Evolutionary conservation across 441 rosid species (phyloP).

Genomic region (Arabidopsis hybrid): DNA sequence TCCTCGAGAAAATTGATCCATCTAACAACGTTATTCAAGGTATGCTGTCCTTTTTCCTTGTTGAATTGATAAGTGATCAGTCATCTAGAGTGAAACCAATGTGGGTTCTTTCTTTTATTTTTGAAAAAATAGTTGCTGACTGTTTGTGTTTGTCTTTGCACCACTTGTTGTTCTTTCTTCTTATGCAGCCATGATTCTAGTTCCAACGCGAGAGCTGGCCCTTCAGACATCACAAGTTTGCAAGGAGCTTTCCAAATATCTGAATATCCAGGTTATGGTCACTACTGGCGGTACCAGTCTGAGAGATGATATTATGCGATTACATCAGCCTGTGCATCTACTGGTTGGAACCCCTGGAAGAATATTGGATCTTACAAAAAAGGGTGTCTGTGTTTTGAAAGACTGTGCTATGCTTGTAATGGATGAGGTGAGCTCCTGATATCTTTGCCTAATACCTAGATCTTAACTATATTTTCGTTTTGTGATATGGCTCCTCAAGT

Average conservation of each 20-base stretch:
- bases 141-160: conserved; percentile 21
- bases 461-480: conserved; percentile 6
- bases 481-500: conserved; percentile 27
- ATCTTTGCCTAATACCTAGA: conserved; percentile 6
- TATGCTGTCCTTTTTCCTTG: conserved; percentile 26
- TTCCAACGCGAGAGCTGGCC: conserved; percentile 90
- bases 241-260: conserved; percentile 88
- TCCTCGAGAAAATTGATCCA: conserved; percentile 88
- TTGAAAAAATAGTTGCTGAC: background rate
- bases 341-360: conserved; percentile 97
- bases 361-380: conserved; percentile 84
- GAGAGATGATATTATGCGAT: conserved; percentile 95
- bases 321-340: conserved; percentile 88
- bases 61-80: background rate
- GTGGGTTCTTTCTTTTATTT: background rate
- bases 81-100: background rate
- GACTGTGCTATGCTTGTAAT: conserved; percentile 89
- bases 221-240: conserved; percentile 96
- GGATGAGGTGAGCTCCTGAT: conserved; percentile 75
- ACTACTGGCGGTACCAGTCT: conserved; percentile 96
- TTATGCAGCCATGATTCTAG: conserved; percentile 80
- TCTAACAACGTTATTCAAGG: conserved; percentile 91
- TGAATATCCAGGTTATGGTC: conserved; percentile 90
- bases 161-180: conserved; percentile 12
- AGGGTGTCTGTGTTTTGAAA: conserved; percentile 86